phyloP scores from a whole-genome alignment of 192 early-diverging fungal species.

The Gryganskiella cystojenkinii region DNA sequence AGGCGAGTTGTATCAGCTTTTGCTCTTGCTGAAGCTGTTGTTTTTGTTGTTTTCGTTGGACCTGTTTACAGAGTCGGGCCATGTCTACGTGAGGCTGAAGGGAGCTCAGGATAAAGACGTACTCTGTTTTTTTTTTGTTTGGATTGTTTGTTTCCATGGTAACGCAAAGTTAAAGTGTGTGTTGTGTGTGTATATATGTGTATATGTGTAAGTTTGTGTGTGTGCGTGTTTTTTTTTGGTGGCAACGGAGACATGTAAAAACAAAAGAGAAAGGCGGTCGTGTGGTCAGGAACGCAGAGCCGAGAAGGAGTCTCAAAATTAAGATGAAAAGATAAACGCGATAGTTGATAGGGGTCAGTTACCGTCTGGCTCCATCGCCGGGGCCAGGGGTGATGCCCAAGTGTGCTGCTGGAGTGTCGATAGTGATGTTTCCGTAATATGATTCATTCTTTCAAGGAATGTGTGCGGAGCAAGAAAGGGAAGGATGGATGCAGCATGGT shows the following conservation, averaged over 20 bases:
- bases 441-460: neutral
- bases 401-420: constrained; percentile 36
- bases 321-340: neutral
- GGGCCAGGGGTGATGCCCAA: constrained; percentile 39
- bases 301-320: no score
- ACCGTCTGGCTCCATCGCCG: constrained; percentile 49
- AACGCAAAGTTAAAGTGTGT: no score
- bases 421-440: constrained; percentile 34
- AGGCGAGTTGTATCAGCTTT: neutral
- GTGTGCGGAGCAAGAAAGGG: no score
- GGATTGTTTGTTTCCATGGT: no score
- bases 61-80: constrained; percentile 30
- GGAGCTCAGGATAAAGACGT: constrained; percentile 44
- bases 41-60: constrained; percentile 7
- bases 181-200: no score
- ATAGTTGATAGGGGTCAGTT: neutral
- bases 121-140: constrained; percentile 16
- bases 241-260: no score
- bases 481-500: neutral
- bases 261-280: no score
- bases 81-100: constrained; percentile 47
- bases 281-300: no score
- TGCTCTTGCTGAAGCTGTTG: no score
- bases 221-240: no score
- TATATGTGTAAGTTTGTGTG: no score